Percentiles rank a stretch among this genome's conserved stretches.
phyloP scores from a whole-genome alignment of 1,139 yeast species.

The Zygosaccharomyces pseudobailii region DNA sequence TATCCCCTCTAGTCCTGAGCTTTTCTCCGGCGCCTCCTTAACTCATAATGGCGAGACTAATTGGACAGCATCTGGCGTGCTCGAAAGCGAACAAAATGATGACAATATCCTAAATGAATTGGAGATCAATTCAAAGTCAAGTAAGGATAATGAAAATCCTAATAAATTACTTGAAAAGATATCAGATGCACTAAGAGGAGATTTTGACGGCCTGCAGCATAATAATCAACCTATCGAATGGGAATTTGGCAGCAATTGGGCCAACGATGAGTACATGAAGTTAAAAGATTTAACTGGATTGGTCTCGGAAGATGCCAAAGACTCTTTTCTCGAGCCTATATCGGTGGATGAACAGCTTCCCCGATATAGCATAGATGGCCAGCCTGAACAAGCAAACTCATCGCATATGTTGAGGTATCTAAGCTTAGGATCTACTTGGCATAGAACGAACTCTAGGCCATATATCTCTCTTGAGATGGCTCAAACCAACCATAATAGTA shows the following conservation, averaged over 20 bases:
- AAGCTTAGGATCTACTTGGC: constrained; percentile 8
- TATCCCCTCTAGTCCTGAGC: not conserved
- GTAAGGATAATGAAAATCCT: not conserved
- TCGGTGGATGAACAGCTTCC: not conserved
- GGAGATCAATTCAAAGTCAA: not conserved
- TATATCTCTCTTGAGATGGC: constrained; percentile 21
- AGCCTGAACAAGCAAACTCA: constrained; percentile 5
- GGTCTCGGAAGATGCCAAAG: not conserved
- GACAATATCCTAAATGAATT: not conserved
- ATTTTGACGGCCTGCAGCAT: not conserved
- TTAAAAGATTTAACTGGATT: constrained; percentile 49
- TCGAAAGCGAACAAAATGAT: not conserved
- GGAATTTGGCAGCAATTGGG: constrained; percentile 27
- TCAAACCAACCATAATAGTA: constrained; percentile 1
- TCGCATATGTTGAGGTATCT: constrained; percentile 9
- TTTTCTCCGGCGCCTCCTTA: not conserved
- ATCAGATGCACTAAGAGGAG: not conserved
- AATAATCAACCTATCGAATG: not conserved
- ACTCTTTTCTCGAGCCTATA: not conserved
- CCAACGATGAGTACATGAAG: constrained; percentile 55
- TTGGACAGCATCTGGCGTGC: not conserved
- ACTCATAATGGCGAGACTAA: not conserved
- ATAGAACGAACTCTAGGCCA: constrained; percentile 19
- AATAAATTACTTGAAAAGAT: not conserved
- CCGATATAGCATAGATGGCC: not conserved